Conservation (phyloP, 768 basidiomycete genomes). For the Leccinum arenicola region DNA sequence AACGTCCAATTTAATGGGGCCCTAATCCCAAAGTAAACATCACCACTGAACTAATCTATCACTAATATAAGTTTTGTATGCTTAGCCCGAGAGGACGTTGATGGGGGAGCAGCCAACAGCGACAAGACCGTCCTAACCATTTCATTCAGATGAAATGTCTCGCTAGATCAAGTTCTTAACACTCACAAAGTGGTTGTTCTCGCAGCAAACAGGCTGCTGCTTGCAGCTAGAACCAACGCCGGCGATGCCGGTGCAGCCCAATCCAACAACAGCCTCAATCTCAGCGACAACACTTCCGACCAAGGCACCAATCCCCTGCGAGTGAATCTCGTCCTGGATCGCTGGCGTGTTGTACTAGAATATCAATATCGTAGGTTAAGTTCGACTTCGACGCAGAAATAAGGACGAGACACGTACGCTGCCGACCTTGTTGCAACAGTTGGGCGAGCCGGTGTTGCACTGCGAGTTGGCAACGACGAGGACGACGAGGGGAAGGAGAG, state of each 20-base stretch:
- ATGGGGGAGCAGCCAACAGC: too few species aligned
- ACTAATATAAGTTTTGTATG: too few species aligned
- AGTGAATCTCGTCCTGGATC: not conserved
- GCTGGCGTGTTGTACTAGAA: not conserved
- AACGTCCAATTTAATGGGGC: too few species aligned
- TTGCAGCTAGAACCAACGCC: not conserved
- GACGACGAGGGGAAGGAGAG: not conserved
- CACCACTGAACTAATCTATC: too few species aligned
- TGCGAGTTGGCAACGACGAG: slow-evolving; percentile 6
- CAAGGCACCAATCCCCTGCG: not conserved
- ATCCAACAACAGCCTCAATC: not conserved
- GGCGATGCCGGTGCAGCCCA: not conserved
- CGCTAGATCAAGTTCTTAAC: too few species aligned
- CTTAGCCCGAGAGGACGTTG: too few species aligned
- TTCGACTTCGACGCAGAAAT: too few species aligned
- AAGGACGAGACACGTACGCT: not conserved
- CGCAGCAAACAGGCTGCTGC: not conserved
- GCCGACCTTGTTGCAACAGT: not conserved
- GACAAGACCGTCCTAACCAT: too few species aligned
- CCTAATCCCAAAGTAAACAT: too few species aligned
- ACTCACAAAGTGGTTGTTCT: not conserved
- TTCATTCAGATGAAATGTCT: too few species aligned
- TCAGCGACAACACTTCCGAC: not conserved
- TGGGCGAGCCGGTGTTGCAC: not conserved
- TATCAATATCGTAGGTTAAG: too few species aligned